phyloP scores from a whole-genome alignment of 495 filamentous ascomycete genomes.

The Penicillium coprophilum region DNA sequence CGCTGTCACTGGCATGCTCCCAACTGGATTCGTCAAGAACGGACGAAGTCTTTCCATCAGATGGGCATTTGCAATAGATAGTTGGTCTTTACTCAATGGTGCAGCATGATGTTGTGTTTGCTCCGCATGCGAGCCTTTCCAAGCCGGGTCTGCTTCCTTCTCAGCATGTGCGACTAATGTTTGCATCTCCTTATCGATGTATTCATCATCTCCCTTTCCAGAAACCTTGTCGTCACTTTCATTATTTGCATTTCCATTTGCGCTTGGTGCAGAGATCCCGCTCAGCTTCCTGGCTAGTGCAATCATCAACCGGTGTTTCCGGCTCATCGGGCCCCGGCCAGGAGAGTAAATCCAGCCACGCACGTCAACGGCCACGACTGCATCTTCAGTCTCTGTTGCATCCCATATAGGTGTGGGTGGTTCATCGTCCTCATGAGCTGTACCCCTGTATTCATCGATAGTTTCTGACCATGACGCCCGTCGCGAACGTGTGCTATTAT shows the following conservation, averaged over 20 bases:
- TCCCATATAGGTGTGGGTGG: conserved; percentile 58
- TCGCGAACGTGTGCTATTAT: conserved; percentile 14
- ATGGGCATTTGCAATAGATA: conserved; percentile 77
- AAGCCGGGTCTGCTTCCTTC: conserved; percentile 67
- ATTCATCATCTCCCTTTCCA: conserved; percentile 51
- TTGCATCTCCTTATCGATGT: conserved; percentile 69
- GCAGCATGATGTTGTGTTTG: conserved; percentile 39
- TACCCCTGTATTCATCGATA: conserved; percentile 43
- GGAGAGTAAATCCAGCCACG: conserved; percentile 92
- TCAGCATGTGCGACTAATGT: conserved; percentile 69
- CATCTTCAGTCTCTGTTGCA: conserved; percentile 68
- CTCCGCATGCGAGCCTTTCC: conserved; percentile 41
- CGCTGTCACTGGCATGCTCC: conserved; percentile 71
- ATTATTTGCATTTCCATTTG: conserved; percentile 30
- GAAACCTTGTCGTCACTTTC: conserved; percentile 25
- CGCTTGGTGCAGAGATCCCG: conserved; percentile 69
- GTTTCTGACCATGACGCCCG: conserved; percentile 35
- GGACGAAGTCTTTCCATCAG: conserved; percentile 84
- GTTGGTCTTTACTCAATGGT: conserved; percentile 65
- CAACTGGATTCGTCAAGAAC: conserved; percentile 80
- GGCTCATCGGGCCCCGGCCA: conserved; percentile 78
- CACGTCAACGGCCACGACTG: conserved; percentile 85
- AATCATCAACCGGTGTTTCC: conserved; percentile 82
- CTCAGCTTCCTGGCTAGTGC: conserved; percentile 80
- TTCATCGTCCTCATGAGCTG: conserved; percentile 24